A percentile compares a stretch with the other conserved stretches of the same genome.
Conservation (phyloP, 306 rosid genomes). For the Vicia sativa region DNA sequence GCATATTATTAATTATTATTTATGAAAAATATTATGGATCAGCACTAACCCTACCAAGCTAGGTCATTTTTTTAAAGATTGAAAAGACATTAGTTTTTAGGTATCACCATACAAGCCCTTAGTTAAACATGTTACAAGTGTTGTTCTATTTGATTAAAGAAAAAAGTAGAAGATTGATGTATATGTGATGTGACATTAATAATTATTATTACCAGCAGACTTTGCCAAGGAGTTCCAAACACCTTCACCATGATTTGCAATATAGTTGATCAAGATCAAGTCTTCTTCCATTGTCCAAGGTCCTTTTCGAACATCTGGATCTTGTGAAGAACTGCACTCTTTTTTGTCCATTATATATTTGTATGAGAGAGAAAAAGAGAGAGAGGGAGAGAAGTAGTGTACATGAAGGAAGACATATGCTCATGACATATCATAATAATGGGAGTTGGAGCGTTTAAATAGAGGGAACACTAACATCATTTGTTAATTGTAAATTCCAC, state of each 20-base stretch:
- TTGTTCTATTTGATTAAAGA: not conserved
- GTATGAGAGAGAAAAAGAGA: slow-evolving; percentile 7
- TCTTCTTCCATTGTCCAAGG: slow-evolving; percentile 99
- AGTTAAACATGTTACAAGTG: not conserved
- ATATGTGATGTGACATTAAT: not conserved
- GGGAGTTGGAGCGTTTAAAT: slow-evolving; percentile 69
- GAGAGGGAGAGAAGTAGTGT: not conserved
- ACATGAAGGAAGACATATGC: slow-evolving; percentile 36
- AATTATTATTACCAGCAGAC: slow-evolving; percentile 69
- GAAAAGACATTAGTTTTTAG: no score
- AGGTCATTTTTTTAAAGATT: not conserved
- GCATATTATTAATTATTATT: not conserved
- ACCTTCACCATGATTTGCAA: slow-evolving; percentile 98
- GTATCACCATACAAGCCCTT: not conserved
- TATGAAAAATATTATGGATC: not conserved
- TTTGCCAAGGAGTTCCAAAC: slow-evolving; percentile 96
- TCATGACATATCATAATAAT: slow-evolving; percentile 44
- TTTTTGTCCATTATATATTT: slow-evolving; percentile 58
- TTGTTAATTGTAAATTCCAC: slow-evolving; percentile 31
- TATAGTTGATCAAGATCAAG: slow-evolving; percentile 83
- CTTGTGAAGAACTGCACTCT: slow-evolving; percentile 64
- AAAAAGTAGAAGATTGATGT: not conserved
- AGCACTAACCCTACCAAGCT: not conserved
- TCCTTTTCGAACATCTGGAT: slow-evolving; percentile 92
- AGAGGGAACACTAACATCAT: slow-evolving; percentile 41